Base-by-base conservation (phyloP, 352 stramenopile genomes). In the Phytophthora parvispora region DNA sequence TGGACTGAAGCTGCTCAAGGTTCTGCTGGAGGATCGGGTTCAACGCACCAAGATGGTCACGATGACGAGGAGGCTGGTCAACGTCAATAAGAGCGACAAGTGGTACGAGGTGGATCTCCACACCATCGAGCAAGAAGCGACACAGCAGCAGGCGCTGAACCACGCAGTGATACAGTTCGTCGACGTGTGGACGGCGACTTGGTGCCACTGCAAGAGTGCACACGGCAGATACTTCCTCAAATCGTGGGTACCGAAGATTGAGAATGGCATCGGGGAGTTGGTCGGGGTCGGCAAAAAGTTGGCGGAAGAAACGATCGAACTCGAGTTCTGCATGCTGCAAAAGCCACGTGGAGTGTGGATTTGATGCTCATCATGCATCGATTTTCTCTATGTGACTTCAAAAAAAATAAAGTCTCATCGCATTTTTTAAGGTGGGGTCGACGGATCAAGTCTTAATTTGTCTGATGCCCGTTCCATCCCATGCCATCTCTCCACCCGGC, bases 1-100 rank as follows among this genome's bases (percentile, higher is more conserved):
- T 0, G 66, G 66, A 22, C 31, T 74, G 13, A 69, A 69, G 13
- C 52, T 74, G 12, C 60, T 74, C 45, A 69, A 69, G 18, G 20
- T 48, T 7, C 20, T 74, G 52, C 36, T 74, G 29, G 66, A 64
- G 38, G 66, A 51, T 24, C 50, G 60, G 0, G 45, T 74, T n/a
- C 24, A 69, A 47, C n/a, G 64, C 13, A 72, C 64, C 24, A 68
- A 28, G 6, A 63, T 4, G 27, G 40, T 72, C 2, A 49, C 22
- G 3, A 29, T 51, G 25, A 68, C 64, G n/a, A 40, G 43, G 50
- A 63, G 64, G 28, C 34, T 72, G 27, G 25, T 62, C 5, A 29
- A 24, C 34, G 57, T 67, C 16, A 50, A 68, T 4, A 6, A 51
- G 9, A 24, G 59, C 60, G 31, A 51, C 60, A 28, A 28, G n/a